phyloP scores from a whole-genome alignment of 768 basidiomycete species.

The Pluteus cervinus region DNA sequence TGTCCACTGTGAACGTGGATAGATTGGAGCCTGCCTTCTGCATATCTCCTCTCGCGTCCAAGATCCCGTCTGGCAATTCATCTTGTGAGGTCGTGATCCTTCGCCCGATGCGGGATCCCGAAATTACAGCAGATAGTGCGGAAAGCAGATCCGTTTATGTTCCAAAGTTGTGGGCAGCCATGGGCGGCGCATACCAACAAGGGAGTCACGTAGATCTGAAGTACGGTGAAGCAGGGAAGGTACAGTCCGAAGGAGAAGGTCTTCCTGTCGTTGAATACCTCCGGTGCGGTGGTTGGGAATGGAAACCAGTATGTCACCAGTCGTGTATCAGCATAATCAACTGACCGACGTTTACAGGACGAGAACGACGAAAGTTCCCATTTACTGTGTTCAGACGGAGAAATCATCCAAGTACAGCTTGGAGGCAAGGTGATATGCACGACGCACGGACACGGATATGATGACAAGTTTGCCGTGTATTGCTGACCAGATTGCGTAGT shows the following conservation, averaged over 20 bases:
- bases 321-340: background rate
- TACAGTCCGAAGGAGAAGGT: slow-evolving; percentile 37
- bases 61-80: slow-evolving; percentile 33
- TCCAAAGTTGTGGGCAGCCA: slow-evolving; percentile 42
- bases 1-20: slow-evolving; percentile 78
- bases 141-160: slow-evolving; percentile 45
- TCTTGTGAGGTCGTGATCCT: slow-evolving; percentile 73
- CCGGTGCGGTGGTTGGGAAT: slow-evolving; percentile 78
- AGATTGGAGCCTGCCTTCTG: slow-evolving; percentile 80
- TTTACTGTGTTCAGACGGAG: slow-evolving; percentile 76
- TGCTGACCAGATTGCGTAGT: slow-evolving; percentile 21
- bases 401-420: slow-evolving; percentile 53
- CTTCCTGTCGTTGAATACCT: slow-evolving; percentile 68
- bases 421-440: slow-evolving; percentile 54
- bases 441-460: slow-evolving; percentile 27
- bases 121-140: slow-evolving; percentile 31
- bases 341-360: slow-evolving; percentile 35
- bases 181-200: slow-evolving; percentile 69
- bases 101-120: slow-evolving; percentile 62
- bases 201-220: slow-evolving; percentile 64
- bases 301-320: slow-evolving; percentile 63
- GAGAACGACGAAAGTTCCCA: slow-evolving; percentile 55
- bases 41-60: slow-evolving; percentile 59
- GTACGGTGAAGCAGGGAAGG: slow-evolving; percentile 42
- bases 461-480: slow-evolving; percentile 42